Evolutionary conservation across 306 rosid species (phyloP), one percentile per base, ranked within the genome.

Genomic region (Dryas alaskensis): DNA sequence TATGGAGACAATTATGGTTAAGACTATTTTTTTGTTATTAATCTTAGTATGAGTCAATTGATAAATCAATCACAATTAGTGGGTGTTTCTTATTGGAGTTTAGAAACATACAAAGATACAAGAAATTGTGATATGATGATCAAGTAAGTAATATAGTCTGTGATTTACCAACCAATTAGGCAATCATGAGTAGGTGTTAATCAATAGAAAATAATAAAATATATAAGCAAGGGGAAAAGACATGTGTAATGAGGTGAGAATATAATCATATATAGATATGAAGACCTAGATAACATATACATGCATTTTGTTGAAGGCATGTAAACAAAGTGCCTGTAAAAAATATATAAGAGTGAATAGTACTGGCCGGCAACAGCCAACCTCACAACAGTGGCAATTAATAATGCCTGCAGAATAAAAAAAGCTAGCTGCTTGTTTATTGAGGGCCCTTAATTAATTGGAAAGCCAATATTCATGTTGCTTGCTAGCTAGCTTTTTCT

Each of bases 381-480:
- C 44, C 37, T 60, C 39, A 2, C 12, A 57, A 17, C 44, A 5
- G 5, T 4, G 12, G n/a, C 11, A 10, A 13, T 5, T 10, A 50
- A 50, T 50, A 4, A 50, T 13, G 5, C 4, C 12, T 5, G 16
- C 14, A 51, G 5, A 60, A 31, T 31, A 31, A 2, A 1, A 31
- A 1, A 31, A 31, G 37, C 2, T 53, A 69, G 79, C 66, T 79
- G 83, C 60, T 73, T 37, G 44, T 53, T 48, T 11, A 59, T 7
- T 4, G 7, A 59, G 73, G 69, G 25, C 12, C 31, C 59, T 72
- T 54, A 12, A 57, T 72, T 54, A 12, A 57, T 77, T 70, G 71
- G 59, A 77, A 70, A 62, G 67, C 69, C 68, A 52, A n/a, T 1
- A 7, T 61, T 61, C 66, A 61, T 40, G 67, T 14, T 61, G 65